Percentiles rank a stretch among this genome's conserved stretches.
Evolutionary conservation across 2,329 filamentous ascomycete genomes (phyloP).

Genomic region (Albifimbria verrucaria): DNA sequence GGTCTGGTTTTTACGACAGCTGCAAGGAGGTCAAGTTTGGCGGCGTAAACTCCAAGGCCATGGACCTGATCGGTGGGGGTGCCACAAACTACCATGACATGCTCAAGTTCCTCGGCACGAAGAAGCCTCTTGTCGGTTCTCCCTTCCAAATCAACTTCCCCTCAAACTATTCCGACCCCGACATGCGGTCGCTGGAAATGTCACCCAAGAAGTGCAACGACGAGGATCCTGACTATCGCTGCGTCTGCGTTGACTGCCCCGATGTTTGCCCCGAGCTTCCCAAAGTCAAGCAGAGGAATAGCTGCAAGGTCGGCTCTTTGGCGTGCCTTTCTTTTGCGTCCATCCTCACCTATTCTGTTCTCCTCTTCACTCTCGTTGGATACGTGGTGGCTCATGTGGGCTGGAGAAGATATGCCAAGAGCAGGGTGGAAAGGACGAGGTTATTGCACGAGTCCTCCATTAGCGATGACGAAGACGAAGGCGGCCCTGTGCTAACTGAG

Average conservation of each 20-base stretch:
- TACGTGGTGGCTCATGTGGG: slow-evolving; percentile 71
- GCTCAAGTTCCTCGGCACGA: slow-evolving; percentile 87
- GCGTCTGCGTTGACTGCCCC: slow-evolving; percentile 90
- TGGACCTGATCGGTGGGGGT: slow-evolving; percentile 93
- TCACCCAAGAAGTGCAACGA: slow-evolving; percentile 85
- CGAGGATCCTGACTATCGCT: slow-evolving; percentile 78
- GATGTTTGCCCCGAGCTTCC: slow-evolving; percentile 81
- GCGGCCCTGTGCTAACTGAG: slow-evolving; percentile 68
- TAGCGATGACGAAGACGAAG: slow-evolving; percentile 93
- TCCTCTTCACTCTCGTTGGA: slow-evolving; percentile 64
- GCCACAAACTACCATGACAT: slow-evolving; percentile 87
- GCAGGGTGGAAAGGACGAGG: slow-evolving; percentile 78
- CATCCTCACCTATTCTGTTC: slow-evolving; percentile 77
- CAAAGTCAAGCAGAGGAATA: slow-evolving; percentile 63
- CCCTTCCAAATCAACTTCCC: slow-evolving; percentile 98
- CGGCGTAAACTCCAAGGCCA: slow-evolving; percentile 86
- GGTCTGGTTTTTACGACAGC: slow-evolving; percentile 87
- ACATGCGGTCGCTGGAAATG: slow-evolving; percentile 71
- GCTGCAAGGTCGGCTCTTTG: slow-evolving; percentile 81
- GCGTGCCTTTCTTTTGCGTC: slow-evolving; percentile 93
- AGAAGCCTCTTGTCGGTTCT: slow-evolving; percentile 78
- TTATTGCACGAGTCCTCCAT: slow-evolving; percentile 79
- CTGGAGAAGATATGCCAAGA: slow-evolving; percentile 69
- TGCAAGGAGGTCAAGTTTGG: slow-evolving; percentile 99
- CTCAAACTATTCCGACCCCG: slow-evolving; percentile 54